Percentiles rank a stretch among this genome's conserved stretches.
Evolutionary conservation across 768 basidiomycete genomes (phyloP).

Genomic region (Phanerochaete carnosa): DNA sequence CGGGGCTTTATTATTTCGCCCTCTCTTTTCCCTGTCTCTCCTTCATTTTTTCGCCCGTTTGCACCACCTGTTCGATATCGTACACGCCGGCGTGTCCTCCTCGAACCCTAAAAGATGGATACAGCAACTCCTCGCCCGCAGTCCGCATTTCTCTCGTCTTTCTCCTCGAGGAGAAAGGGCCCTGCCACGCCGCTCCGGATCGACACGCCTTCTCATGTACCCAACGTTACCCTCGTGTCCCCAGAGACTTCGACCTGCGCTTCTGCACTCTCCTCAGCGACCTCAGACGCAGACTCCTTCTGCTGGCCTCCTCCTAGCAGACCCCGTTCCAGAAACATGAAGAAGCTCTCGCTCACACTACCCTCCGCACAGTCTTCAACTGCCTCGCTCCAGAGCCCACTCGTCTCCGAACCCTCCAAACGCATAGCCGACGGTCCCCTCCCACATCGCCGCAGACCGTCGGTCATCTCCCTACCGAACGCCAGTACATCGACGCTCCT

Average conservation of each 20-base stretch:
- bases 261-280: constrained; percentile 49
- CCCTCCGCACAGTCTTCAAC: constrained; percentile 59
- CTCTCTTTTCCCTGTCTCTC: constrained; percentile 7
- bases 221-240: constrained; percentile 46
- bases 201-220: constrained; percentile 44
- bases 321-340: constrained; percentile 63
- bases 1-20: constrained; percentile 6
- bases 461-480: constrained; percentile 66
- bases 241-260: constrained; percentile 41
- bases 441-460: constrained; percentile 57
- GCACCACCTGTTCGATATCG: constrained; percentile 10
- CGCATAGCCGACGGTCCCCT: constrained; percentile 30
- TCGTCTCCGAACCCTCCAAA: constrained; percentile 27
- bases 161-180: constrained; percentile 43
- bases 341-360: constrained; percentile 69
- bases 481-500: constrained; percentile 50
- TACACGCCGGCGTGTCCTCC: constrained; percentile 44
- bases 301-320: constrained; percentile 37
- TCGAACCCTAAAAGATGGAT: constrained; percentile 26
- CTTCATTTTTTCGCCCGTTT: constrained; percentile 7
- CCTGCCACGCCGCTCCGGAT: constrained; percentile 58
- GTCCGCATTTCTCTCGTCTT: constrained; percentile 25
- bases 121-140: constrained; percentile 30
- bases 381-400: constrained; percentile 42
- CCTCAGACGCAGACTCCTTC: constrained; percentile 51